Evolutionary conservation across 345 rosid genomes (phyloP), one percentile per base, ranked within the genome.

Genomic region (Rhodamnia argentea): DNA sequence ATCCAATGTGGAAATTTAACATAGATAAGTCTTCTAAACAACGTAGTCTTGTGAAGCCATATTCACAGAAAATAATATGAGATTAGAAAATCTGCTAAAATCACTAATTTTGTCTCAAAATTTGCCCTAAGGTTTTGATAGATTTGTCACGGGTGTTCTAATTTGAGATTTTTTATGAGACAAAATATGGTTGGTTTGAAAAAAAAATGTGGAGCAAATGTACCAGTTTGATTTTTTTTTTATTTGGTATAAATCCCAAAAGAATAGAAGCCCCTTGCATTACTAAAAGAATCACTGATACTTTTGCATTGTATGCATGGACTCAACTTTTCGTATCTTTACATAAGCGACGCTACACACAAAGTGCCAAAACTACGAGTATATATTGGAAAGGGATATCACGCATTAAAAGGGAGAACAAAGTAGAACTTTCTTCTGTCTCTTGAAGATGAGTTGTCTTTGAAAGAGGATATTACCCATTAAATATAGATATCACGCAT

Each of bases 161-260:
- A 7, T 56, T 56, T 56, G 59, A 7, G 44, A 42, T 44, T 44
- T 44, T 44, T 44, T 44, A 9, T 44, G 47, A 44, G 47, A 44
- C 47, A 44, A 47, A 10, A 47, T 9, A 47, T 47, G 51, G 51
- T 47, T 47, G 11, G 2, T 59, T 5, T n/a, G 32, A 1, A 29
- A n/a, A n/a, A 40, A 26, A 13, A 59, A 12, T 1, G 3, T 59
- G 64, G 27, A 0, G 2, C 1, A n/a, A 1, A 5, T 26, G 2
- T 5, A 59, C 14, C 1, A 3, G 7, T 26, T 59, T 0, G 4
- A 59, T 1, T 26, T 57, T 7, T 55, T 22, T 56, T 55, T 42
- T 4, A 42, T 42, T 3, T 6, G 24, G 4, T 22, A 56, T 56
- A 6, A 57, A 5, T 12, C 13, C 54, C 2, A 0, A 10, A 57